Base-by-base conservation (phyloP, 1,139 yeast genomes). In the Yamadazyma sp. region DNA sequence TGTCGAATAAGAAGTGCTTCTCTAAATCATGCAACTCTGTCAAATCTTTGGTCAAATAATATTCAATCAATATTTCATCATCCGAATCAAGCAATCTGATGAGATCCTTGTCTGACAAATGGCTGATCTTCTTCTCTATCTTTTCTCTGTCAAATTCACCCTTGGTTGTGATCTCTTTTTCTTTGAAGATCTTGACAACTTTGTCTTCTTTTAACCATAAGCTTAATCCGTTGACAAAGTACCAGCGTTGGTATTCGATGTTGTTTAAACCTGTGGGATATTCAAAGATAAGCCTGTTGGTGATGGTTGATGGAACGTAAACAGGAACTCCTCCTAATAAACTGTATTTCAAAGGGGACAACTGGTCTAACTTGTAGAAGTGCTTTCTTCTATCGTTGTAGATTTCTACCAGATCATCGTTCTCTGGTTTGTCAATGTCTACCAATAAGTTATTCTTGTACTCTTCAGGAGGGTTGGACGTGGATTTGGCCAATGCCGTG, bases 311-410 rank as follows among this genome's bases (percentile, higher is more conserved):
- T 10, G 69, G 69, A 3, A 65, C 50, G 34, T 50, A 62, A 5
- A 62, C 49, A 2, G 70, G 69, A 2, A 61, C 65, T 3, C 69
- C 69, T 17, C 58, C 61, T 44, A 65, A 43, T 59, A 56, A 58
- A 4, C 69, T 54, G 39, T 57, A 57, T 38, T 58, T 57, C 34
- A 66, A 56, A 10, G 71, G 69, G 30, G 56, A 57, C 29, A 66
- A 49, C 46, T 66, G 69, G 17, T 65, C 61, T 29, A 59, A 58
- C 2, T 61, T 56, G 46, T 64, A 62, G 40, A 64, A 66, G 45
- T 66, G 66, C 38, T 55, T 53, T 38, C 55, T 54, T 33, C 67
- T 56, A 43, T 68, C 64, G 43, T 63, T 65, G 43, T 61, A 63
- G 17, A 62, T 57, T 33, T 48, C 49, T 2, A 34, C 43, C 9